Evolutionary conservation across 2,329 filamentous ascomycete genomes (phyloP).

Genomic region (Aspergillus amoenus): DNA sequence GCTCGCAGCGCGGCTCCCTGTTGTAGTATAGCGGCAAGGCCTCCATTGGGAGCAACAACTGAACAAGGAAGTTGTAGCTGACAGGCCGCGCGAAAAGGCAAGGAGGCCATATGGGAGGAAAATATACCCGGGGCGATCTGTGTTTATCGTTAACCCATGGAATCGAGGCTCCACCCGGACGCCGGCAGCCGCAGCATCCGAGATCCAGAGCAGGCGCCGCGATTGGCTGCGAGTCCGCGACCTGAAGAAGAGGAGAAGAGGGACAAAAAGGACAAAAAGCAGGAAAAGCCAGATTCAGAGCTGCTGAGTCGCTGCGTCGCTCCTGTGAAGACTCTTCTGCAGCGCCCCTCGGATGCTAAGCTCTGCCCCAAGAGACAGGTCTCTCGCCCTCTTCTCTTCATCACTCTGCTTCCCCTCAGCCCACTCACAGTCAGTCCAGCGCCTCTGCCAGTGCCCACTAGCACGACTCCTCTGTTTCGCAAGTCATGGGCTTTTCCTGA

Average conservation of each 20-base stretch:
- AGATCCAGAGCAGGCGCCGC: slow-evolving; percentile 12
- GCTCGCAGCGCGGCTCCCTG: slow-evolving; percentile 18
- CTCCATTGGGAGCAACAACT: slow-evolving; percentile 5
- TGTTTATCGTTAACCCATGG: slow-evolving; percentile 4
- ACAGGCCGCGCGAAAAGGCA: slow-evolving; percentile 11
- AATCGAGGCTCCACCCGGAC: slow-evolving; percentile 15
- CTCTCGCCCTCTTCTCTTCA: slow-evolving; percentile 10
- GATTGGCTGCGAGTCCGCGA: neutral
- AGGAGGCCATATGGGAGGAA: slow-evolving; percentile 11
- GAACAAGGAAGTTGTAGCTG: neutral
- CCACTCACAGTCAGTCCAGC: neutral
- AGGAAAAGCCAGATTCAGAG: neutral
- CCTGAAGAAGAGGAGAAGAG: neutral
- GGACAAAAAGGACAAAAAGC: neutral
- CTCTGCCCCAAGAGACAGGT: neutral
- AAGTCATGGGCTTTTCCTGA: slow-evolving; percentile 25
- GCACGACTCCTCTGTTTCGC: neutral
- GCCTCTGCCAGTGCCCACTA: neutral
- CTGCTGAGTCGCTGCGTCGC: neutral
- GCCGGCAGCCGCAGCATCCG: slow-evolving; percentile 20
- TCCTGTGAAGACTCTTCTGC: no score
- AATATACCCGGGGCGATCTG: slow-evolving; percentile 7
- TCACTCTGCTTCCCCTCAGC: slow-evolving; percentile 2
- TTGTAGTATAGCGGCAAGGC: slow-evolving; percentile 16
- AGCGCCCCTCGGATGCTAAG: neutral